Conservation (phyloP, 192 early-diverging fungal species). For the Linnemannia hyalina region DNA sequence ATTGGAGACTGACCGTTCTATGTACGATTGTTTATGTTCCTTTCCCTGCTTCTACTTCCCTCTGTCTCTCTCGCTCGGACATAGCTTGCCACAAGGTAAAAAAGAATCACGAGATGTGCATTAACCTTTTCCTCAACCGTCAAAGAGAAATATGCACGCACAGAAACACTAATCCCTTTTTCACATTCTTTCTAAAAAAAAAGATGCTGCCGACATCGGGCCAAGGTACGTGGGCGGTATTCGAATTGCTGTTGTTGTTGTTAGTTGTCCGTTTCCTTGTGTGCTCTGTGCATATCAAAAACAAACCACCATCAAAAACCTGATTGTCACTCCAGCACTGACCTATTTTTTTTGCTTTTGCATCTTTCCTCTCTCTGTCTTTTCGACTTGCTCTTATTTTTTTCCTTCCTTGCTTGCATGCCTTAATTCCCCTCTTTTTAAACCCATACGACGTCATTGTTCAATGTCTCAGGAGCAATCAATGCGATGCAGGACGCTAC, state of each 20-base stretch:
- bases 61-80: background rate
- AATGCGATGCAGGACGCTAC: conserved; percentile 20
- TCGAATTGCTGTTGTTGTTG: too few relatives aligned
- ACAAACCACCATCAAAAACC: too few relatives aligned
- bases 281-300: too few relatives aligned
- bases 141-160: background rate
- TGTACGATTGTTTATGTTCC: background rate
- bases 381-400: too few relatives aligned
- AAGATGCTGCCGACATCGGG: background rate
- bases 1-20: background rate
- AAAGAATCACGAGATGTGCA: background rate
- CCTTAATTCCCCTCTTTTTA: background rate
- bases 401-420: background rate
- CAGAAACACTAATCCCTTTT: background rate
- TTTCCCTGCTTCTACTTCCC: background rate
- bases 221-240: background rate
- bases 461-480: background rate
- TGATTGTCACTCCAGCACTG: too few relatives aligned
- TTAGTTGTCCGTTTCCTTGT: too few relatives aligned
- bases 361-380: background rate
- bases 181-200: background rate
- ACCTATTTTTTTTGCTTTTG: background rate
- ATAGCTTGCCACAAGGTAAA: conserved; percentile 6
- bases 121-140: background rate
- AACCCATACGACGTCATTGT: background rate